Conservation (phyloP, 164 flowering plant genomes). For the Magnolia officinalis region DNA sequence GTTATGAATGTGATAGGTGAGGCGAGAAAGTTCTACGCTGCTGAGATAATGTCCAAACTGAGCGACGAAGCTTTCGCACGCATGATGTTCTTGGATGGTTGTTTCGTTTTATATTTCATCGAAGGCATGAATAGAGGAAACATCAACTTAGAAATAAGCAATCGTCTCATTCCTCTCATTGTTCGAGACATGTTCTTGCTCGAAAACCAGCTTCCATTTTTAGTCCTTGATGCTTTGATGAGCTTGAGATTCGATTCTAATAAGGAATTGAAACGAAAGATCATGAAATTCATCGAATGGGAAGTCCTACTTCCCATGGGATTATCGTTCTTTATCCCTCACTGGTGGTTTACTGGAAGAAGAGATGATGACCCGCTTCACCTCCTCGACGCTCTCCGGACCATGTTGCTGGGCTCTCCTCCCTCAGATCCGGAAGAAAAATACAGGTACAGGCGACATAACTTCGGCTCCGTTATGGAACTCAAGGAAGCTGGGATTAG, state of each 20-base stretch:
- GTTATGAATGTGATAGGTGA: not conserved
- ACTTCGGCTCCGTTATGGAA: slow-evolving; percentile 7
- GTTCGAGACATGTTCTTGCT: not conserved
- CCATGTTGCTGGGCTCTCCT: not conserved
- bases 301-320: not conserved
- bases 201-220: not conserved
- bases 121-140: not conserved
- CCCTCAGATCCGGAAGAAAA: no score
- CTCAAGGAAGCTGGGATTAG: slow-evolving; percentile 6
- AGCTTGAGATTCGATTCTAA: not conserved
- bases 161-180: not conserved
- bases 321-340: no score
- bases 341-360: no score
- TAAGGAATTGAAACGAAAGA: no score
- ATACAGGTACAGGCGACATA: no score
- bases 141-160: not conserved
- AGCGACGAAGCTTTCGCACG: not conserved
- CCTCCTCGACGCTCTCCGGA: slow-evolving; percentile 8
- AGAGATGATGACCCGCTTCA: slow-evolving; percentile 1
- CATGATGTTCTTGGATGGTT: slow-evolving; percentile 25
- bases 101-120: slow-evolving; percentile 16
- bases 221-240: not conserved
- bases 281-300: not conserved
- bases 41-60: not conserved
- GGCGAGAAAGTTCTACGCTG: not conserved